Evolutionary conservation across 208 protist genomes (phyloP).

Genomic region (Trypanosoma lewisi): DNA sequence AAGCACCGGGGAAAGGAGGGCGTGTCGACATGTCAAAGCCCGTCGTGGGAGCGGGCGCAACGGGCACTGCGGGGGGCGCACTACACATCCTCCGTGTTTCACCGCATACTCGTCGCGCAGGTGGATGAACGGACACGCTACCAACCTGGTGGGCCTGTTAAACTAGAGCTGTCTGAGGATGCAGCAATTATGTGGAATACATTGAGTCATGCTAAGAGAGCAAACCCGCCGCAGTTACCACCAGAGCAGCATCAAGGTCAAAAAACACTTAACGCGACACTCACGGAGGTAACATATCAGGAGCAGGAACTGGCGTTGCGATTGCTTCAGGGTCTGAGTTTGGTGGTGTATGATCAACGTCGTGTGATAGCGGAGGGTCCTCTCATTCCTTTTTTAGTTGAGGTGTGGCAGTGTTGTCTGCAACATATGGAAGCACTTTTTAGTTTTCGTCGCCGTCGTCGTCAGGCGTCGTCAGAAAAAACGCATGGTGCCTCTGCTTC

Average conservation of each 20-base stretch:
- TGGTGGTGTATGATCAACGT: slow-evolving; percentile 74
- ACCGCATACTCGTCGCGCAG: slow-evolving; percentile 53
- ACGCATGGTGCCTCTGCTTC: neutral
- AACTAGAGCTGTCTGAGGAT: slow-evolving; percentile 30
- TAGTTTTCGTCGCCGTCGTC: slow-evolving; percentile 30
- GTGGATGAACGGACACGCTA: slow-evolving; percentile 50
- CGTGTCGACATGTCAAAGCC: slow-evolving; percentile 5
- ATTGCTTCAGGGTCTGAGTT: slow-evolving; percentile 73
- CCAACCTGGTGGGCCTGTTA: slow-evolving; percentile 46
- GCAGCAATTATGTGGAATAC: slow-evolving; percentile 34
- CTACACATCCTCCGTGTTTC: slow-evolving; percentile 63
- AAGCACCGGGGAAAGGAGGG: neutral
- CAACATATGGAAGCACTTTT: slow-evolving; percentile 75
- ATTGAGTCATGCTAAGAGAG: slow-evolving; percentile 24
- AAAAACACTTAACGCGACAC: slow-evolving; percentile 30
- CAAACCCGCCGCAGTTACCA: neutral
- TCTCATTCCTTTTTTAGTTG: slow-evolving; percentile 74
- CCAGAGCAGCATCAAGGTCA: neutral
- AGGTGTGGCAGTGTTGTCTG: slow-evolving; percentile 79
- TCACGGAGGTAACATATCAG: slow-evolving; percentile 71
- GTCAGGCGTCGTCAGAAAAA: slow-evolving; percentile 18
- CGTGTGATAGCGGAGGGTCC: slow-evolving; percentile 60
- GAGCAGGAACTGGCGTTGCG: slow-evolving; percentile 84
- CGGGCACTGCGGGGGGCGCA: slow-evolving; percentile 52
- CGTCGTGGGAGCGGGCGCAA: slow-evolving; percentile 60